phyloP scores from a whole-genome alignment of 495 filamentous ascomycete species.

The Tuber brumale region DNA sequence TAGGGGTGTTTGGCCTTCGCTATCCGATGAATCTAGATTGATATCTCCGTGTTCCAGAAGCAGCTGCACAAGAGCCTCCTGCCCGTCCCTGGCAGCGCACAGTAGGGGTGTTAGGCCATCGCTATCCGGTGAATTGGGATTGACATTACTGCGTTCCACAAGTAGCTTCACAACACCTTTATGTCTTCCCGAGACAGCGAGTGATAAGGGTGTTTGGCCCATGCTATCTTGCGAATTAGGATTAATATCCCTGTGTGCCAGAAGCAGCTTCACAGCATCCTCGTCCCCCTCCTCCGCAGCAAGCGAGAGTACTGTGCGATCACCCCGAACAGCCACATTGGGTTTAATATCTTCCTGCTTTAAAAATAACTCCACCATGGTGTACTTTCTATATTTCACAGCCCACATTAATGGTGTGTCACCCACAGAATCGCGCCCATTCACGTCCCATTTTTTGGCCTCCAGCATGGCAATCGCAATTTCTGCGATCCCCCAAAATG shows the following conservation, averaged over 20 bases:
- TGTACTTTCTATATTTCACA: background rate
- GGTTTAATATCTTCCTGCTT: background rate
- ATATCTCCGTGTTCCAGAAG: background rate
- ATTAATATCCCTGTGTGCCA: background rate
- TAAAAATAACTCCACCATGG: background rate
- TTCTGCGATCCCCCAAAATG: background rate
- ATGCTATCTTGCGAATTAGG: background rate
- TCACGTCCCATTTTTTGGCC: background rate
- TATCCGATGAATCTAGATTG: too few relatives aligned
- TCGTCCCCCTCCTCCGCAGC: background rate
- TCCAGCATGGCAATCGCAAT: background rate
- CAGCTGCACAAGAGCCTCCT: too few relatives aligned
- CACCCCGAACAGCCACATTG: background rate
- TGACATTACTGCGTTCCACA: too few relatives aligned
- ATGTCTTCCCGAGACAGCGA: too few relatives aligned
- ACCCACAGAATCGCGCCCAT: background rate
- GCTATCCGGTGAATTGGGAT: too few relatives aligned
- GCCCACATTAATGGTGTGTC: background rate
- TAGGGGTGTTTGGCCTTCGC: background rate
- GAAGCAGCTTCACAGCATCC: background rate
- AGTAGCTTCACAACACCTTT: too few relatives aligned
- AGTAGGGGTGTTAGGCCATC: too few relatives aligned
- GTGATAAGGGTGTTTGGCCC: too few relatives aligned
- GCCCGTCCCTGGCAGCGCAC: too few relatives aligned
- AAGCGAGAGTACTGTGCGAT: background rate